Base-by-base conservation (phyloP, 1,139 yeast genomes). In the Eremothecium gossypii region DNA sequence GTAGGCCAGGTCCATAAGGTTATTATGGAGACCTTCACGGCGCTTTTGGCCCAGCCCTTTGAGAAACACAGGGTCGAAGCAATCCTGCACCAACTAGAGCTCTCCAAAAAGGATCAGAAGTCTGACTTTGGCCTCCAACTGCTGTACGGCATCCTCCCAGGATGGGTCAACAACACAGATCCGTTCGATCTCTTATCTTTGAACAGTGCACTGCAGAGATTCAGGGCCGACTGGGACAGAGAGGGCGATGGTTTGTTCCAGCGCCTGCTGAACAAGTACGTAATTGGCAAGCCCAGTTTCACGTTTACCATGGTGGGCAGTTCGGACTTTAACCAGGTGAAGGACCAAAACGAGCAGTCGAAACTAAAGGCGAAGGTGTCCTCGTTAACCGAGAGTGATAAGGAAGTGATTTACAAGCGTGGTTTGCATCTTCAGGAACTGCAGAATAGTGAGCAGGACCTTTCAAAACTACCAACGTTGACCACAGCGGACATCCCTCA, bases 121-220 rank as follows among this genome's bases (percentile, higher is more conserved):
- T 83, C 97, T 0, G 86, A 86, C 45, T 89, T 87, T 65, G 99
- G 99, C 12, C 67, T 91, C 68, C 79, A 80, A 27, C 64, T 91
- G 42, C 70, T 91, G 34, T 79, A 79, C 54, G 73, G 87, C 2
- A 54, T 91, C 8, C 74, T 85, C 31, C 86, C 96, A 8, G 77
- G 87, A 10, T 89, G 96, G 83, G 79, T 84, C 42, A 86, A 86
- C 56, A 77, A 77, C 27, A 73, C 76, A 10, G 84, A 85, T 58
- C 89, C 93, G 6, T 67, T 89, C 49, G 71, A 75, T 8, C 57
- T 74, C 3, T 66, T 91, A 36, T 77, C 78, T 47, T 83, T 85
- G 60, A 85, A 84, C 49, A 68, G 68, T 12, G 68, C 77, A 17
- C 66, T 89, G 39, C 52, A 61, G 5, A 65, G 68, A 46, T 86